Conservation (phyloP, 1,139 yeast species). For the Suhomyces yuchorum region DNA sequence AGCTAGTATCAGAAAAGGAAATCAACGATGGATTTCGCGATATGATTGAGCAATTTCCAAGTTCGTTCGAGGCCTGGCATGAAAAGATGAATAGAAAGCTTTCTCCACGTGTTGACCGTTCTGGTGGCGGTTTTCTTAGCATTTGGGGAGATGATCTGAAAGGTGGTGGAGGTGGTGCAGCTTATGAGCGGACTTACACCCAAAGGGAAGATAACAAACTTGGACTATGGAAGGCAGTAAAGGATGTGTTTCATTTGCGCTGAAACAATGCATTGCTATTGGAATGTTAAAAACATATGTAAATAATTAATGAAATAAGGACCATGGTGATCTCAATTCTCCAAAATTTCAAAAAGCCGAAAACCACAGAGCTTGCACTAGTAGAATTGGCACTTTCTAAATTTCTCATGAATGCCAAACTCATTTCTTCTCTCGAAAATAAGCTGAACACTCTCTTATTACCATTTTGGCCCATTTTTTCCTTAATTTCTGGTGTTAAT, state of each 20-base stretch:
- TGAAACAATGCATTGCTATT: background rate
- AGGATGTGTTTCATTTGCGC: conserved; percentile 28
- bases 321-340: conserved; percentile 17
- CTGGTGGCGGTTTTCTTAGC: conserved; percentile 14
- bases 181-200: conserved; percentile 11
- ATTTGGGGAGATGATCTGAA: conserved; percentile 15
- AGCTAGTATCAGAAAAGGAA: conserved; percentile 57
- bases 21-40: conserved; percentile 27
- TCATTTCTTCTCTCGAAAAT: conserved; percentile 68
- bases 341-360: conserved; percentile 19
- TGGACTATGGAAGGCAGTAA: conserved; percentile 37
- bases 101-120: background rate
- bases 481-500: conserved; percentile 31
- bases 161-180: conserved; percentile 10
- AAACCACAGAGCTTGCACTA: conserved; percentile 5
- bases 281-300: conserved; percentile 7
- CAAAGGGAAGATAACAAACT: conserved; percentile 23
- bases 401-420: conserved; percentile 45
- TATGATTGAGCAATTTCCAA: conserved; percentile 13
- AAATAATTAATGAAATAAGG: conserved; percentile 11
- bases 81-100: conserved; percentile 20
- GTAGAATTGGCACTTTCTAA: conserved; percentile 16
- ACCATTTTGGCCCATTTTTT: conserved; percentile 52
- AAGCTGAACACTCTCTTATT: conserved; percentile 47
- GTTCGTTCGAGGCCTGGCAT: conserved; percentile 22